Conservation (phyloP, 257 asterid species). For the Primulina eburnea region DNA sequence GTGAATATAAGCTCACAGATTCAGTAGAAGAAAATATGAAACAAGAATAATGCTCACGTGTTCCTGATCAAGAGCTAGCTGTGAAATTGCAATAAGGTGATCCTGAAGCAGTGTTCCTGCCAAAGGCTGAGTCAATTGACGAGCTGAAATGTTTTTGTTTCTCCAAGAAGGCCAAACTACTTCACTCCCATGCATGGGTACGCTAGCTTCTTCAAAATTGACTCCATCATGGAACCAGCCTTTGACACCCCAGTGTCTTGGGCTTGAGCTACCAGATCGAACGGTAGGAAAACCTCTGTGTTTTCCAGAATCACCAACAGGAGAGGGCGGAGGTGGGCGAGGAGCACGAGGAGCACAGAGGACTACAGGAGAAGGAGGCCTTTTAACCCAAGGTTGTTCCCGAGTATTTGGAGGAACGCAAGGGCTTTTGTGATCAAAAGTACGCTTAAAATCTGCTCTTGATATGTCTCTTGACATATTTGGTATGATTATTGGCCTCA, state of each 20-base stretch:
- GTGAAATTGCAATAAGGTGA: constrained; percentile 89
- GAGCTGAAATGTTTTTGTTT: constrained; percentile 77
- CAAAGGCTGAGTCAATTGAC: constrained; percentile 83
- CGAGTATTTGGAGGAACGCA: constrained; percentile 86
- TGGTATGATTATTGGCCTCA: constrained; percentile 96
- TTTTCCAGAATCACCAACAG: constrained; percentile 83
- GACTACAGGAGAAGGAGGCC: constrained; percentile 99
- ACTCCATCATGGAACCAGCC: constrained; percentile 96
- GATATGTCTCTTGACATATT: constrained; percentile 90
- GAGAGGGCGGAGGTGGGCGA: constrained; percentile 96
- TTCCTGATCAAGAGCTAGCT: constrained; percentile 93
- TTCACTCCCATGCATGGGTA: constrained; percentile 84
- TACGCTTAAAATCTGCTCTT: constrained; percentile 72
- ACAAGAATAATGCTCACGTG: constrained; percentile 50
- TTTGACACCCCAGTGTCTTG: constrained; percentile 98
- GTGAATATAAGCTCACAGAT: constrained; percentile 11
- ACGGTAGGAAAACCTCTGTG: constrained; percentile 93
- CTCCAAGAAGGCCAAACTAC: constrained; percentile 99
- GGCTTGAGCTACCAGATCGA: constrained; percentile 99
- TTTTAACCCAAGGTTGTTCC: constrained; percentile 88
- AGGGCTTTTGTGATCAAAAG: constrained; percentile 90
- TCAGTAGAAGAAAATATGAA: constrained; percentile 20
- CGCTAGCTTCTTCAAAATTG: constrained; percentile 79
- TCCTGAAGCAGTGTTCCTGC: constrained; percentile 92
- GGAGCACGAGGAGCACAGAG: constrained; percentile 99